Evolutionary conservation across 352 stramenopile genomes (phyloP).

Genomic region (Peronospora destructor): DNA sequence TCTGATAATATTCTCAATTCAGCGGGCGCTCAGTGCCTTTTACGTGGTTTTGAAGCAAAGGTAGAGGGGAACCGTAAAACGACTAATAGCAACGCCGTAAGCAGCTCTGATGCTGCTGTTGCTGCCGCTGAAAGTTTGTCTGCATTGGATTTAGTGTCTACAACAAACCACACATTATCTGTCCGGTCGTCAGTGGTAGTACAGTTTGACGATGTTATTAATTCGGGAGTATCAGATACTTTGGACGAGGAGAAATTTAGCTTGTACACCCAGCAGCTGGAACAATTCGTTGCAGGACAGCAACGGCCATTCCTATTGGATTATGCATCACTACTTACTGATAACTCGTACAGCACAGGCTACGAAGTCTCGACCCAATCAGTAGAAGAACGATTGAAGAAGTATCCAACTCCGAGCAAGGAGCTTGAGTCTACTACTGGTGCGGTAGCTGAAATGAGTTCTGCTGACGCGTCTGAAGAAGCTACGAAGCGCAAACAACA

Average conservation of each 20-base stretch:
- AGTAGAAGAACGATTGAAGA: constrained; percentile 53
- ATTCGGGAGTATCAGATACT: constrained; percentile 21
- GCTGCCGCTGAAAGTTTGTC: constrained; percentile 11
- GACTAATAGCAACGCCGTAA: not conserved
- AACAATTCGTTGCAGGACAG: constrained; percentile 53
- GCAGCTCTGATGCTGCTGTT: not conserved
- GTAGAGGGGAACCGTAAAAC: constrained; percentile 1
- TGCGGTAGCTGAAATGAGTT: constrained; percentile 1
- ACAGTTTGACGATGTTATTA: constrained; percentile 20
- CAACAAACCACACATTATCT: constrained; percentile 27
- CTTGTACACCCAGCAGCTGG: constrained; percentile 56
- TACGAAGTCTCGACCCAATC: constrained; percentile 66
- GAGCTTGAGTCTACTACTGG: constrained; percentile 30
- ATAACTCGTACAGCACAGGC: constrained; percentile 78
- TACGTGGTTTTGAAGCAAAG: constrained; percentile 25
- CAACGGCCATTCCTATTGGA: constrained; percentile 79
- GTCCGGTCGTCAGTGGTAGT: constrained; percentile 11
- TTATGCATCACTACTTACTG: constrained; percentile 56
- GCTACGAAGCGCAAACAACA: constrained; percentile 21
- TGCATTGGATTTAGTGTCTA: constrained; percentile 28
- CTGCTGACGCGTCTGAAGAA: constrained; percentile 15
- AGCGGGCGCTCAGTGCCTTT: constrained; percentile 46
- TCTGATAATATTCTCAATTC: constrained; percentile 84
- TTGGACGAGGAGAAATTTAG: constrained; percentile 36
- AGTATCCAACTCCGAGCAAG: constrained; percentile 33